phyloP scores from a whole-genome alignment of 305 asterid species.

The Caryopteris hybrid region DNA sequence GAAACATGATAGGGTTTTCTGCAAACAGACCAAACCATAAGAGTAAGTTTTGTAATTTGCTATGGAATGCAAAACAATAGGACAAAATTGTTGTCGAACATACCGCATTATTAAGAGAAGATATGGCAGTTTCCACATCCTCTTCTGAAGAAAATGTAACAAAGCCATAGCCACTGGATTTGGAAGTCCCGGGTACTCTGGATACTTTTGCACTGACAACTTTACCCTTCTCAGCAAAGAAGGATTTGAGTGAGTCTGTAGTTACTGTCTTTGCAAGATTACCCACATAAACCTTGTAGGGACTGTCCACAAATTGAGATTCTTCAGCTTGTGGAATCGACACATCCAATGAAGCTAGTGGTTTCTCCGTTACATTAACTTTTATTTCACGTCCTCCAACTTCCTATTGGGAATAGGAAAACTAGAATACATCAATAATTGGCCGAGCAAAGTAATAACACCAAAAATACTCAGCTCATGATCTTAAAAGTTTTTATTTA shows the following conservation, averaged over 20 bases:
- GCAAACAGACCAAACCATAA: too few relatives aligned
- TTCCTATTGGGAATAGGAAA: conserved; percentile 36
- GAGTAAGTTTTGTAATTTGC: too few relatives aligned
- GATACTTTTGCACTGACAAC: conserved; percentile 81
- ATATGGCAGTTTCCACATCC: conserved; percentile 83
- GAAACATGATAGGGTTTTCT: too few relatives aligned
- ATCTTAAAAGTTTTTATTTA: background rate
- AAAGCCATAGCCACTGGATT: conserved; percentile 88
- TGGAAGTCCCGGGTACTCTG: conserved; percentile 78
- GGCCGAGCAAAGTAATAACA: background rate
- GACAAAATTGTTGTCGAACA: conserved; percentile 1
- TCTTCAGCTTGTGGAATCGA: conserved; percentile 60
- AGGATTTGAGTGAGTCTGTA: conserved; percentile 48
- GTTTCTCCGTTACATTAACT: conserved; percentile 86
- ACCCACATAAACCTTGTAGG: conserved; percentile 79
- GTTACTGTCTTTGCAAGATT: conserved; percentile 85
- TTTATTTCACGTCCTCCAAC: conserved; percentile 79
- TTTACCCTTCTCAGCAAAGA: conserved; percentile 68
- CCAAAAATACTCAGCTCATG: background rate
- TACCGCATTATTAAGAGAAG: conserved; percentile 67
- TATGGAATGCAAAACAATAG: background rate
- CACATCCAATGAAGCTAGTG: conserved; percentile 38
- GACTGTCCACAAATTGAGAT: conserved; percentile 76
- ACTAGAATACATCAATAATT: background rate
- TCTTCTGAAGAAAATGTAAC: conserved; percentile 79